Percentiles rank a stretch among this genome's conserved stretches.
These are phyloP conservation scores for Eremothecium coryli DNA, from an alignment of 1,139 yeast species.

Conservation along the genomic window DNA sequence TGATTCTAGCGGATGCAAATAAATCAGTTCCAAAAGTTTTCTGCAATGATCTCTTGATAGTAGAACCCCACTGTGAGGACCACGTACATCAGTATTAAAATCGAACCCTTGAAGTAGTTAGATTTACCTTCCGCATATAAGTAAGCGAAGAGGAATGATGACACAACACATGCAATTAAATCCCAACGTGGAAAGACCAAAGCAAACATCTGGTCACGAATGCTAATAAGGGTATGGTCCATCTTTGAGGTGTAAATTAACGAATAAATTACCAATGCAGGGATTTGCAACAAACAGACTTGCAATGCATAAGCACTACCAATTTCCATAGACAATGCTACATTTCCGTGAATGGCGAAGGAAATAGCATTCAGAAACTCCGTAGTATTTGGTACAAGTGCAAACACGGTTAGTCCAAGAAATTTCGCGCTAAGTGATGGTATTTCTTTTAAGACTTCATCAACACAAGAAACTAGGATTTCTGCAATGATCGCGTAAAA, in stretches of 20 bases:
- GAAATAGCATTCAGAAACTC: slow-evolving; percentile 96
- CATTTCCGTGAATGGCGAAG: slow-evolving; percentile 92
- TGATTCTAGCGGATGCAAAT: too few relatives aligned
- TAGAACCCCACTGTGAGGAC: slow-evolving; percentile 79
- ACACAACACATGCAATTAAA: slow-evolving; percentile 71
- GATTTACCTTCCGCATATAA: slow-evolving; percentile 95
- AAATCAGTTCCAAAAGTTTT: slow-evolving; percentile 11
- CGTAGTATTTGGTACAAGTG: slow-evolving; percentile 92
- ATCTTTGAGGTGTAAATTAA: slow-evolving; percentile 34
- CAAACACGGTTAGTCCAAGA: slow-evolving; percentile 87
- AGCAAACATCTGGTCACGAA: slow-evolving; percentile 54
- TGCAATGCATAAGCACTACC: slow-evolving; percentile 97
- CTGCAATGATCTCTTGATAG: slow-evolving; percentile 41
- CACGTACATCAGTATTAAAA: slow-evolving; percentile 67
- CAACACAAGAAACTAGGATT: slow-evolving; percentile 88
- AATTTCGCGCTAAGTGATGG: slow-evolving; percentile 76
- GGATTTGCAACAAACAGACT: slow-evolving; percentile 91
- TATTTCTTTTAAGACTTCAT: slow-evolving; percentile 65
- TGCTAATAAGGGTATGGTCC: slow-evolving; percentile 31
- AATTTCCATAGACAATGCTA: slow-evolving; percentile 92
- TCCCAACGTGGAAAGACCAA: slow-evolving; percentile 95
- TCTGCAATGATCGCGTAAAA: slow-evolving; percentile 92
- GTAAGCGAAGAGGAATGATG: slow-evolving; percentile 85
- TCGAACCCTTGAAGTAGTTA: slow-evolving; percentile 91
- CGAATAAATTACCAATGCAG: slow-evolving; percentile 76